phyloP scores from a whole-genome alignment of 345 rosid species.

The Heritiera fomes region DNA sequence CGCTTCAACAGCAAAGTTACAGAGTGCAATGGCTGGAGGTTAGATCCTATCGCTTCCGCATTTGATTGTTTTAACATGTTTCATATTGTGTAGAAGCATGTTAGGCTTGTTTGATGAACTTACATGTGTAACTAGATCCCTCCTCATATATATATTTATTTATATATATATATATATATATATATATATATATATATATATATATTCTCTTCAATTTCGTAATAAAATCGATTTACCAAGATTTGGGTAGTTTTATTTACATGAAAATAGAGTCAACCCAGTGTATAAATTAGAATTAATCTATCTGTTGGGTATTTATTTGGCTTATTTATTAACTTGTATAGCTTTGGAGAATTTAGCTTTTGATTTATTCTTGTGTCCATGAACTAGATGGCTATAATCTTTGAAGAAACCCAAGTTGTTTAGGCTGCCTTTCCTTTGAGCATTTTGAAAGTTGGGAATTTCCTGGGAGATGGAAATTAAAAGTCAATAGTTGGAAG shows the following conservation, averaged over 20 bases:
- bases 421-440: not conserved
- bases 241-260: constrained; percentile 15
- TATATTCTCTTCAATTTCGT: too few relatives aligned
- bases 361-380: not conserved
- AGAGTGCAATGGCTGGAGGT: too few relatives aligned
- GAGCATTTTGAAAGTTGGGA: not conserved
- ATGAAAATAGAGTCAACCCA: not conserved
- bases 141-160: too few relatives aligned
- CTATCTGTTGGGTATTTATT: not conserved
- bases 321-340: not conserved
- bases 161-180: too few relatives aligned
- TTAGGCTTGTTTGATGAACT: too few relatives aligned
- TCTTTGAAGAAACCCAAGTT: not conserved
- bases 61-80: too few relatives aligned
- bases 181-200: too few relatives aligned
- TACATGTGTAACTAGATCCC: too few relatives aligned
- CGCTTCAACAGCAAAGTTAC: too few relatives aligned
- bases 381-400: not conserved
- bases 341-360: not conserved
- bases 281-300: not conserved
- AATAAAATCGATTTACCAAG: not conserved
- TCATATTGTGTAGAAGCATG: too few relatives aligned
- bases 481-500: not conserved
- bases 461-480: not conserved
- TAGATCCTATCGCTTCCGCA: too few relatives aligned